Evolutionary conservation across 768 basidiomycete genomes (phyloP), one percentile per base, ranked within the genome.

Genomic region (Boletus rufocinnamomeus): DNA sequence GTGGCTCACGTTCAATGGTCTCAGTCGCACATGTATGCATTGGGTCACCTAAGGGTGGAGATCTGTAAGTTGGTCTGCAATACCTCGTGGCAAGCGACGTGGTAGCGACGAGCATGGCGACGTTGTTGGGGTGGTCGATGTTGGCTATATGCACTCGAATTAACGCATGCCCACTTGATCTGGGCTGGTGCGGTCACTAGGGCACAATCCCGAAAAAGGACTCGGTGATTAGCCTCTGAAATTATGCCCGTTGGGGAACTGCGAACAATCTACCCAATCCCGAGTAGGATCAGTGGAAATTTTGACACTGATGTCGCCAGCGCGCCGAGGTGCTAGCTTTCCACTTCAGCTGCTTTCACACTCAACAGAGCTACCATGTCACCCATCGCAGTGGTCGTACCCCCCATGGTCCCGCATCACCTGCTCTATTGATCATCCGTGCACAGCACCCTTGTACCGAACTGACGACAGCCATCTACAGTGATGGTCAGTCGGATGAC

Each of bases 1-100:
- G 62, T 63, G 56, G 62, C 53, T 63, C 62, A 63, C 62, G 37
- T 44, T 28, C 30, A 8, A 63, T n/a, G 35, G 11, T 38, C 14
- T 28, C 14, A 14, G n/a, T 47, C 41, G 8, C 54, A 49, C 52
- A 27, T 58, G 34, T 32, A 38, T 50, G 37, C 48, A 28, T 50
- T 19, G 40, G 45, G 27, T 28, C 1, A 23, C 6, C 7, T 32
- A 30, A n/a, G 19, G 6, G 27, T 13, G 21, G 32, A 34, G 13
- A 37, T 37, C 35, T 10, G 14, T 54, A 43, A 41, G 40, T 17
- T 21, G 32, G 10, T 35, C 40, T 23, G 7, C 28, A 14, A 14
- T 32, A 30, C 5, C 37, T 8, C 25, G 51, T 41, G 17, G 21
- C 13, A 5, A 53, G 28, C 38, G 19, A 11, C 27, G 27, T 34